Percentiles rank a stretch among this genome's conserved stretches.
phyloP scores from a whole-genome alignment of 2,329 filamentous ascomycete species.

The Calonectria pseudoturangicola region DNA sequence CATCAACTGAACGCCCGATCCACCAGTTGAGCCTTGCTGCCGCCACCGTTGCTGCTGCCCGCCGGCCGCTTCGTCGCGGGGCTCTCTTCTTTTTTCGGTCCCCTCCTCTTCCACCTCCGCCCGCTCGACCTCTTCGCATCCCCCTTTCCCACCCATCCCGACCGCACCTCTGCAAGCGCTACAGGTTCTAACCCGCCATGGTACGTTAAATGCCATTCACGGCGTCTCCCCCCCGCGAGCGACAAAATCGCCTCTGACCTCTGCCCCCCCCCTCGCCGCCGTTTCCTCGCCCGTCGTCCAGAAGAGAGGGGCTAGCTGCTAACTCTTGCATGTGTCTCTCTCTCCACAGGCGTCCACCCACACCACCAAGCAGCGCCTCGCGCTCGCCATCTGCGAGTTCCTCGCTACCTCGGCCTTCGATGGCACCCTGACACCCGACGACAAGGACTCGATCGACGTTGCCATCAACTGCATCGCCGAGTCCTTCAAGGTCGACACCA shows the following conservation, averaged over 20 bases:
- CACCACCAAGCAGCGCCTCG: slow-evolving; percentile 86
- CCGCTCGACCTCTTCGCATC: slow-evolving; percentile 7
- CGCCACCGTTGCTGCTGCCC: background rate
- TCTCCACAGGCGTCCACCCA: slow-evolving; percentile 59
- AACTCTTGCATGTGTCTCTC: slow-evolving; percentile 14
- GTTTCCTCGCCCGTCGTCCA: no score
- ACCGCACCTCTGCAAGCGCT: slow-evolving; percentile 7
- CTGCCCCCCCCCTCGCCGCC: background rate
- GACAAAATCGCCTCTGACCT: background rate
- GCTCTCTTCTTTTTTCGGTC: slow-evolving; percentile 30
- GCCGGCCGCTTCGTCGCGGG: slow-evolving; percentile 32
- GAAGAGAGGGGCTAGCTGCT: slow-evolving; percentile 23
- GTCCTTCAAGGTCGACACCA: slow-evolving; percentile 94
- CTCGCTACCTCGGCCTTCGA: slow-evolving; percentile 89
- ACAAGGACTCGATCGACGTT: slow-evolving; percentile 95
- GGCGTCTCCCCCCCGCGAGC: no score
- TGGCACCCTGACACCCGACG: slow-evolving; percentile 90
- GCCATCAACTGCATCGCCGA: slow-evolving; percentile 96
- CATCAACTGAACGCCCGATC: slow-evolving; percentile 35
- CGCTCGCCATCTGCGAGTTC: slow-evolving; percentile 98
- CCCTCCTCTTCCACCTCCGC: slow-evolving; percentile 21
- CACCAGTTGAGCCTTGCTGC: slow-evolving; percentile 36
- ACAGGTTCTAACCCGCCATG: slow-evolving; percentile 34
- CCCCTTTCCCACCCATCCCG: slow-evolving; percentile 24
- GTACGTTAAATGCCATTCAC: slow-evolving; percentile 9